Evolutionary conservation across 306 rosid species (phyloP), one percentile per base, ranked within the genome.

Genomic region (Lathyrus sativus): DNA sequence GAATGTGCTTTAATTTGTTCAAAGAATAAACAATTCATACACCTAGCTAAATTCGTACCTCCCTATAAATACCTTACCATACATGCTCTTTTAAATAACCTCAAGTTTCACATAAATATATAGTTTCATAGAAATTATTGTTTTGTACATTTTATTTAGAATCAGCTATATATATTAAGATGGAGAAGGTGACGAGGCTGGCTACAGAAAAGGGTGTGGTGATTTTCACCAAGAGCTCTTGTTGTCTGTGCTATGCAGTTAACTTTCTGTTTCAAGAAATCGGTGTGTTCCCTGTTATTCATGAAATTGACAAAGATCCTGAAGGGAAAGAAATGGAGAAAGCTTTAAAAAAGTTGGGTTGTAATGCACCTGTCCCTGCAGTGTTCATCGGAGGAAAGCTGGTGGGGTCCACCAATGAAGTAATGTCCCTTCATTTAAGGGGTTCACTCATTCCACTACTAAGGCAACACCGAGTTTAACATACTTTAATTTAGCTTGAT

Each of bases 371-470:
- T 2, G 85, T 95, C 10, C 99, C 97, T 0, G 96, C 92, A 0
- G 99, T 95, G 24, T 95, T 90, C 92, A 90, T 95, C 5, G 97
- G 87, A 15, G 99, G 99, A 28, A 77, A 54, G 58, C 76, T 95
- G 0, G 86, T 95, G 43, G 99, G 99, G n/a, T 95, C 99, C 67
- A 95, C 96, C 48, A 95, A 95, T 65, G 99, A 95, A 80, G 93
- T 95, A 74, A 95, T 95, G 99, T 95, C 97, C 26, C 95, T 87
- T 33, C 99, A 95, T 84, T 86, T 95, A 0, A 81, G 93, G 55
- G 97, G 99, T 28, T 66, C 70, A 12, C 85, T 95, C 22, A 78
- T 33, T 66, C 76, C 65, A 62, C 65, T 76, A 51, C 83, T 95
- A 8, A 82, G 74, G 69, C 88, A 89, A 53, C 83, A 73, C 38